A percentile compares a stretch with the other conserved stretches of the same genome.
phyloP scores from a whole-genome alignment of 805 yeast species.

The Scheffersomyces coipomensis region DNA sequence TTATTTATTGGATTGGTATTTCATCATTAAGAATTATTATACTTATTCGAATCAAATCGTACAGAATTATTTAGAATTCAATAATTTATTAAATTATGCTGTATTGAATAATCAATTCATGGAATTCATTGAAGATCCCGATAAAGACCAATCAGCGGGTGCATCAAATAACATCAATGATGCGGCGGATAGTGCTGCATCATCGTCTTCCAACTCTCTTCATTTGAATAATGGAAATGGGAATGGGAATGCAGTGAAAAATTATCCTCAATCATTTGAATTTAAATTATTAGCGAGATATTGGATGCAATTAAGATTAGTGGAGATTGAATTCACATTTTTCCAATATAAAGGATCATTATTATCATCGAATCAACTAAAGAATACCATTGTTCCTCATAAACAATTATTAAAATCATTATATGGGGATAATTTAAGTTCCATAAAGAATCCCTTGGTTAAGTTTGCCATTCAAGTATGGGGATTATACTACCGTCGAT shows the following conservation, averaged over 20 bases:
- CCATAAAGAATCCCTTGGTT: slow-evolving; percentile 5
- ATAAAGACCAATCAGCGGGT: slow-evolving; percentile 3
- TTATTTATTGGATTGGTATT: slow-evolving; percentile 25
- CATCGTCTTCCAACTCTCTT: not conserved
- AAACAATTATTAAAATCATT: slow-evolving; percentile 13
- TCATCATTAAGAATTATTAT: slow-evolving; percentile 19
- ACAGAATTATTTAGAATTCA: slow-evolving; percentile 27
- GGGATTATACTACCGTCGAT: slow-evolving; percentile 20
- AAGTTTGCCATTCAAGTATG: slow-evolving; percentile 11
- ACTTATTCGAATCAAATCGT: slow-evolving; percentile 13
- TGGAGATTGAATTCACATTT: slow-evolving; percentile 24
- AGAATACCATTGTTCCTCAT: slow-evolving; percentile 24
- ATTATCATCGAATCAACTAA: slow-evolving; percentile 20
- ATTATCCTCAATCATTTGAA: slow-evolving; percentile 8
- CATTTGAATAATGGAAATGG: not conserved
- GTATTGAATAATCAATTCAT: slow-evolving; percentile 16
- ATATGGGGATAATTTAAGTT: slow-evolving; percentile 12
- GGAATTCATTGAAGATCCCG: slow-evolving; percentile 15
- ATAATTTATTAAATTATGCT: slow-evolving; percentile 18
- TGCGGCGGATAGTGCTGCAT: not conserved
- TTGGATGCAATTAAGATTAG: slow-evolving; percentile 27
- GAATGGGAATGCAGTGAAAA: not conserved
- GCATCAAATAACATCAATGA: not conserved
- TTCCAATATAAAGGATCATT: slow-evolving; percentile 27
- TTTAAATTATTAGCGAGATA: slow-evolving; percentile 16